Percentiles rank a stretch among this genome's conserved stretches.
Evolutionary conservation across 805 yeast genomes (phyloP).

Genomic region (Saturnispora silvae): DNA sequence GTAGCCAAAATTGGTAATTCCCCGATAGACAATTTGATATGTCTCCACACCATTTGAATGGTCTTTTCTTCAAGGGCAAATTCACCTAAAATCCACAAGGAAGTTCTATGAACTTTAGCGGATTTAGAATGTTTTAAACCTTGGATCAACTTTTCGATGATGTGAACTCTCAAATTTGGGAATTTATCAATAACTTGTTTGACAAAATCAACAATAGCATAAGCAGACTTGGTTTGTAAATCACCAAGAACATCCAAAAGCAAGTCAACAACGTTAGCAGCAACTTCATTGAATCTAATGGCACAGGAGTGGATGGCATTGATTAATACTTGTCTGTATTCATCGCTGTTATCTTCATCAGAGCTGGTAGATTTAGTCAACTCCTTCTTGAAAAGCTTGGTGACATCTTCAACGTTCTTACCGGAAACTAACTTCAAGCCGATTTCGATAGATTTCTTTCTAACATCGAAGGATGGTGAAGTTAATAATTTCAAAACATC

Average conservation of each 20-base stretch:
- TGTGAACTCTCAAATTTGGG: slow-evolving; percentile 62
- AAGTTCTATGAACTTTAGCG: slow-evolving; percentile 87
- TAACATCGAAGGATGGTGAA: slow-evolving; percentile 87
- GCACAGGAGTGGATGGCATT: slow-evolving; percentile 86
- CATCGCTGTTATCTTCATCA: slow-evolving; percentile 71
- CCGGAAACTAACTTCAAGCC: slow-evolving; percentile 71
- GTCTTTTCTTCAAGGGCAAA: slow-evolving; percentile 62
- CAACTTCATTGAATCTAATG: slow-evolving; percentile 78
- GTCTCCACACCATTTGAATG: slow-evolving; percentile 79
- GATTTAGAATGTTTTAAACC: slow-evolving; percentile 62
- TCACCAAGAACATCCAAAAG: slow-evolving; percentile 80
- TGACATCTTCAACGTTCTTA: slow-evolving; percentile 89
- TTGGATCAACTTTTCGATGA: slow-evolving; percentile 50
- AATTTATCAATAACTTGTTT: slow-evolving; percentile 90
- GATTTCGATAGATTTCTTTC: slow-evolving; percentile 76
- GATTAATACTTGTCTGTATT: slow-evolving; percentile 82
- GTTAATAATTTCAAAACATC: slow-evolving; percentile 79
- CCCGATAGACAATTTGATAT: slow-evolving; percentile 72
- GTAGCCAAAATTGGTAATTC: slow-evolving; percentile 91
- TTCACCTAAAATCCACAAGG: slow-evolving; percentile 95
- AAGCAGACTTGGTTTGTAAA: slow-evolving; percentile 73
- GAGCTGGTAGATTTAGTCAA: slow-evolving; percentile 59
- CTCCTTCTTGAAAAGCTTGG: slow-evolving; percentile 86
- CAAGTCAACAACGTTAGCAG: slow-evolving; percentile 81
- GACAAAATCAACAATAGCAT: slow-evolving; percentile 82